Conservation (phyloP, 768 basidiomycete species). For the Mycena capillaripes region DNA sequence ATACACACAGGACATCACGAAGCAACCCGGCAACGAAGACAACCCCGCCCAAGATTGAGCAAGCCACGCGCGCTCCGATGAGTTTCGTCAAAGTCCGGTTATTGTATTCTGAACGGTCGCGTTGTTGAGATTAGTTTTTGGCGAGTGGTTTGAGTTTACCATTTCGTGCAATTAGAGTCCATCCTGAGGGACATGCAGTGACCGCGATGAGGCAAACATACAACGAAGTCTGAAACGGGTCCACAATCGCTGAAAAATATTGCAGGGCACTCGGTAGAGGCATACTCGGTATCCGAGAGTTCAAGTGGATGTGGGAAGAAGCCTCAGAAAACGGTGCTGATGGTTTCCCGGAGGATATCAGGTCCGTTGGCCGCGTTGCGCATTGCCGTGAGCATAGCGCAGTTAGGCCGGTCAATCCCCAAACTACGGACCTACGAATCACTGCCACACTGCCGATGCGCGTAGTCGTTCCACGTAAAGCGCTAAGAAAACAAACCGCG, state of each 20-base stretch:
- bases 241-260: not conserved
- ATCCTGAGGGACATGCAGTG: slow-evolving; percentile 15
- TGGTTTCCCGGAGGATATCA: too few species aligned
- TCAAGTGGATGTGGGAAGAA: too few species aligned
- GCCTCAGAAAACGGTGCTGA: too few species aligned
- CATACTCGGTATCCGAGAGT: too few species aligned
- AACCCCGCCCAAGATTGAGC: slow-evolving; percentile 2
- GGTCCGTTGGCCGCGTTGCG: too few species aligned
- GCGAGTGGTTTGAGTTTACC: not conserved
- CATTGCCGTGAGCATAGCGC: too few species aligned
- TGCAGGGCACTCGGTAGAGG: not conserved
- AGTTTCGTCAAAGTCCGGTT: slow-evolving; percentile 20
- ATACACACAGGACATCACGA: slow-evolving; percentile 31
- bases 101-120: slow-evolving; percentile 22
- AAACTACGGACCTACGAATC: too few species aligned
- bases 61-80: slow-evolving; percentile 18
- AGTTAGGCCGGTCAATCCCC: too few species aligned
- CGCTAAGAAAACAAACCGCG: too few species aligned
- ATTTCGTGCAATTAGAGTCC: slow-evolving; percentile 29
- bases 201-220: slow-evolving; percentile 26
- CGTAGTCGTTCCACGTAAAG: too few species aligned
- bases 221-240: slow-evolving; percentile 12
- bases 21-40: slow-evolving; percentile 32
- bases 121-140: not conserved
- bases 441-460: too few species aligned